Evolutionary conservation across 805 yeast species (phyloP).

Genomic region (Hanseniaspora thailandica): DNA sequence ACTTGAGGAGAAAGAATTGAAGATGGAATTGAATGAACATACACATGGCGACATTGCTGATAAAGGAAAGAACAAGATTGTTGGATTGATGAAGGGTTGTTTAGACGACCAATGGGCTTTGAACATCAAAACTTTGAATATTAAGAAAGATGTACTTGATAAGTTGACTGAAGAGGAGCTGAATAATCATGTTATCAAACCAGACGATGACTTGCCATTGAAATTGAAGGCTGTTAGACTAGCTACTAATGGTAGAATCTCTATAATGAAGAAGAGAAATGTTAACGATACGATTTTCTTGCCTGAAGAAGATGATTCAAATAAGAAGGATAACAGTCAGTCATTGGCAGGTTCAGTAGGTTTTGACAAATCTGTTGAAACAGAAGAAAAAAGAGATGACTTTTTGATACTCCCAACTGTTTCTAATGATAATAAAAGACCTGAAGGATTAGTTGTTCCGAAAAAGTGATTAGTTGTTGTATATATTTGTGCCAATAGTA

Average conservation of each 20-base stretch:
- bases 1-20: constrained; percentile 55
- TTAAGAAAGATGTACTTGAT: constrained; percentile 23
- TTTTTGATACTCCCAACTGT: constrained; percentile 6
- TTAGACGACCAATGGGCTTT: constrained; percentile 33
- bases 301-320: constrained; percentile 23
- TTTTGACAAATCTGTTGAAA: not conserved
- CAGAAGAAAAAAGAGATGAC: not conserved
- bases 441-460: not conserved
- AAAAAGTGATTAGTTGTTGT: not conserved
- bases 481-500: not conserved
- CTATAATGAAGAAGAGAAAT: constrained; percentile 53
- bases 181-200: constrained; percentile 45
- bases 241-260: constrained; percentile 83
- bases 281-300: constrained; percentile 45
- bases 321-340: not conserved
- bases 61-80: constrained; percentile 30
- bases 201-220: constrained; percentile 76
- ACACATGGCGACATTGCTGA: constrained; percentile 36
- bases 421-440: not conserved
- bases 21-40: constrained; percentile 41
- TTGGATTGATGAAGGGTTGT: constrained; percentile 50
- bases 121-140: constrained; percentile 31
- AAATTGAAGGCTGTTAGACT: constrained; percentile 64
- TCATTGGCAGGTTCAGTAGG: not conserved
- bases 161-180: constrained; percentile 25